Percentiles rank a stretch among this genome's conserved stretches.
phyloP scores from a whole-genome alignment of 176 grass and related monocot species.

The Juncus inflexus region DNA sequence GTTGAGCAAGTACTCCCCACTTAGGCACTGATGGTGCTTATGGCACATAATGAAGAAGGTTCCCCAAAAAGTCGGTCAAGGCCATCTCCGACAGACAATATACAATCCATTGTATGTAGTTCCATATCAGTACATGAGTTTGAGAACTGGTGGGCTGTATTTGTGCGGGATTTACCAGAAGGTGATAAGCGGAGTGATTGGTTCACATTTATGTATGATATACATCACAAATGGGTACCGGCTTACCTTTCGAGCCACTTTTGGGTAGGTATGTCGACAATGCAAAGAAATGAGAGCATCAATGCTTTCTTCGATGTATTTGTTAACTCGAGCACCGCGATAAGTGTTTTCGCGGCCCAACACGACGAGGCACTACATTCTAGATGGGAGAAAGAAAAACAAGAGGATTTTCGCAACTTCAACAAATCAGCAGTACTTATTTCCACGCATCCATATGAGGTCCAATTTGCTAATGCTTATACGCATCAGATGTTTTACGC shows the following conservation, averaged over 20 bases:
- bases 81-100: too few species aligned
- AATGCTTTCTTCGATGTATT: slow-evolving; percentile 85
- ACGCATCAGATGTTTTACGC: slow-evolving; percentile 95
- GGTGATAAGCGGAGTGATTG: slow-evolving; percentile 24
- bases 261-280: slow-evolving; percentile 92
- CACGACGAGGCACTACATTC: slow-evolving; percentile 74
- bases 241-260: slow-evolving; percentile 62
- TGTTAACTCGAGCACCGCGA: slow-evolving; percentile 70
- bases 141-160: too few species aligned
- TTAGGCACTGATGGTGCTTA: slow-evolving; percentile 71
- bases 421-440: slow-evolving; percentile 74
- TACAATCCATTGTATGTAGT: too few species aligned
- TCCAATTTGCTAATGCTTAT: slow-evolving; percentile 85
- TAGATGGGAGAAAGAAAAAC: slow-evolving; percentile 84
- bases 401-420: slow-evolving; percentile 92
- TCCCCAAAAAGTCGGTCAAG: slow-evolving; percentile 56
- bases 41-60: slow-evolving; percentile 86
- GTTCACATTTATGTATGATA: slow-evolving; percentile 75
- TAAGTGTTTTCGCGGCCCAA: slow-evolving; percentile 81
- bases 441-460: slow-evolving; percentile 91
- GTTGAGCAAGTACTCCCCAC: slow-evolving; percentile 66
- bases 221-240: slow-evolving; percentile 65
- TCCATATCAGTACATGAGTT: too few species aligned
- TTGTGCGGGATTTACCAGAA: too few species aligned
- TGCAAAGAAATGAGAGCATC: slow-evolving; percentile 57